phyloP scores from a whole-genome alignment of 2,329 filamentous ascomycete genomes.

The Rhinocladiella mackenziei region DNA sequence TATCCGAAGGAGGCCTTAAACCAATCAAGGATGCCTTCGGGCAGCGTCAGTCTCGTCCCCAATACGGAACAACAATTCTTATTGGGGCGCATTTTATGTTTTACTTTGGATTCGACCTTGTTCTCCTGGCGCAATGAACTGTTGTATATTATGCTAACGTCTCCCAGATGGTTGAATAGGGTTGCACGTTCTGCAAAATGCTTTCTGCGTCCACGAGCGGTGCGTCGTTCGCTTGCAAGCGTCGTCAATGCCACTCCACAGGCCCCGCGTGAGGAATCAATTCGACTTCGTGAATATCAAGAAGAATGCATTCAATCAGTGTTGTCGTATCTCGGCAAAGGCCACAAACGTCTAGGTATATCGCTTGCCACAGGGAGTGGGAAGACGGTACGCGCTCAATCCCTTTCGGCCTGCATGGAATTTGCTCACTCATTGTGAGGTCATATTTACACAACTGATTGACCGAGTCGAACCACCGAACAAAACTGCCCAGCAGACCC shows the following conservation, averaged over 20 bases:
- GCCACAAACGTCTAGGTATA: slow-evolving; percentile 75
- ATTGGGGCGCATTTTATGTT: too few relatives aligned
- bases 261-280: slow-evolving; percentile 32
- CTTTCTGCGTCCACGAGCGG: slow-evolving; percentile 5
- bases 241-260: slow-evolving; percentile 16
- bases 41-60: not conserved
- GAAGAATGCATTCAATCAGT: slow-evolving; percentile 87
- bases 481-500: slow-evolving; percentile 64
- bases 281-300: slow-evolving; percentile 77
- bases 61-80: too few relatives aligned
- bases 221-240: slow-evolving; percentile 31
- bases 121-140: not conserved
- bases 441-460: slow-evolving; percentile 95
- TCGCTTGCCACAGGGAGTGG: slow-evolving; percentile 84
- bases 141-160: slow-evolving; percentile 27
- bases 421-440: slow-evolving; percentile 46
- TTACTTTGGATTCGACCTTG: not conserved
- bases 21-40: not conserved
- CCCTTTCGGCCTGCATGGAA: not conserved
- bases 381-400: slow-evolving; percentile 64
- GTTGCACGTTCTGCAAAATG: slow-evolving; percentile 14
- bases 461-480: slow-evolving; percentile 62
- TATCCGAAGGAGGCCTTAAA: not conserved
- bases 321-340: slow-evolving; percentile 61
- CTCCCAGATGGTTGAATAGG: slow-evolving; percentile 32